A percentile compares a stretch with the other conserved stretches of the same genome.
These are phyloP conservation scores for Waitea zeae DNA, from an alignment of 1,284 basidiomycete genomes.

Conservation along the genomic window DNA sequence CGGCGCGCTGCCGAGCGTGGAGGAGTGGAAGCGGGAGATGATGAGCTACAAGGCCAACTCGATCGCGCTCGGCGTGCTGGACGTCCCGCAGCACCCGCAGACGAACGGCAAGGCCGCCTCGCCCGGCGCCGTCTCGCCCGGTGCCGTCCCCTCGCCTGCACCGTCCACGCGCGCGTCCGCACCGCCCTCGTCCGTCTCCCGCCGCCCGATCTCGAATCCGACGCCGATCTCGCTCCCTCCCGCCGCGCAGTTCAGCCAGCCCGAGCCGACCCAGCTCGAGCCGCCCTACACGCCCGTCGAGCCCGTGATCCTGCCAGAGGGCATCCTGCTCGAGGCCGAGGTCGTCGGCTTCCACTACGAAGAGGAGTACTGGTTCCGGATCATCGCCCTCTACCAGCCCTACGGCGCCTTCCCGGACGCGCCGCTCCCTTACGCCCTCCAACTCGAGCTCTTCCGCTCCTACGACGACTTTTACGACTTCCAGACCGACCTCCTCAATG, in stretches of 20 bases:
- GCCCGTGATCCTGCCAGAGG: slow-evolving; percentile 45
- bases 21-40: slow-evolving; percentile 96
- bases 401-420: slow-evolving; percentile 38
- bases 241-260: too few relatives aligned
- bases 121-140: not conserved
- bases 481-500: slow-evolving; percentile 76
- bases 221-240: not conserved
- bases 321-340: slow-evolving; percentile 75
- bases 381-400: slow-evolving; percentile 79
- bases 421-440: slow-evolving; percentile 47
- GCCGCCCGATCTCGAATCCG: not conserved
- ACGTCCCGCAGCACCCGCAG: slow-evolving; percentile 28
- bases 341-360: slow-evolving; percentile 96
- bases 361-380: slow-evolving; percentile 94
- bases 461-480: slow-evolving; percentile 99
- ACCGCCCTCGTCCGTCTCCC: not conserved
- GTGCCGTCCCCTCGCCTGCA: not conserved
- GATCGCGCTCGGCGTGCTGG: slow-evolving; percentile 86
- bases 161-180: not conserved
- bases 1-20: slow-evolving; percentile 85
- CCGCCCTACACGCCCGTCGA: slow-evolving; percentile 14
- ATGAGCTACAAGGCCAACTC: slow-evolving; percentile 92
- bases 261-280: slow-evolving; percentile 7
- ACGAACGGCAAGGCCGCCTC: slow-evolving; percentile 4
- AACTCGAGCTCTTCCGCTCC: slow-evolving; percentile 83